Conservation (phyloP, 2,329 filamentous ascomycete genomes). For the Orbilia oligospora region DNA sequence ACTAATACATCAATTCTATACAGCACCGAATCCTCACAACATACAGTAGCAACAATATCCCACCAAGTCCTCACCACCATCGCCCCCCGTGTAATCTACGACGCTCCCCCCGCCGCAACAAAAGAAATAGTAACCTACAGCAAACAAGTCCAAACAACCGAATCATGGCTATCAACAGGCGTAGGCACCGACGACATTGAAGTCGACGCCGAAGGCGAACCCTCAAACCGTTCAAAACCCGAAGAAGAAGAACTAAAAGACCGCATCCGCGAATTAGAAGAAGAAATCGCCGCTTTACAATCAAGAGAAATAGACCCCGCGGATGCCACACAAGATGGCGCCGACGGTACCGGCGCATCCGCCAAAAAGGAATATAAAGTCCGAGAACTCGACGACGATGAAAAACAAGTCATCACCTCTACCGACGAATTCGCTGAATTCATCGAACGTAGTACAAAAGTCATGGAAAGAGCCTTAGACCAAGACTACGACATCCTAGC, state of each 20-base stretch:
- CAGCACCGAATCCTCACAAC: conserved; percentile 65
- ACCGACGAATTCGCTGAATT: conserved; percentile 96
- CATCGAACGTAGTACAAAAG: conserved; percentile 93
- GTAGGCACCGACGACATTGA: conserved; percentile 78
- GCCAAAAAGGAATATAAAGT: conserved; percentile 72
- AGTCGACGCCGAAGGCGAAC: conserved; percentile 70
- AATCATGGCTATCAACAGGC: conserved; percentile 77
- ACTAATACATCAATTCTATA: conserved; percentile 50
- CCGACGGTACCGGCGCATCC: background rate
- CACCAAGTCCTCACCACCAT: conserved; percentile 80
- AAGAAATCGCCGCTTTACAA: conserved; percentile 79
- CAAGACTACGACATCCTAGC: conserved; percentile 87
- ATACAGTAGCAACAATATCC: conserved; percentile 49
- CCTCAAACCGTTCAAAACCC: conserved; percentile 5
- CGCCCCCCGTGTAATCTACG: conserved; percentile 82
- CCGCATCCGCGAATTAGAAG: conserved; percentile 89
- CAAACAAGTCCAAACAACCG: conserved; percentile 93
- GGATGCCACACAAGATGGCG: conserved; percentile 25
- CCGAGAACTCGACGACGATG: conserved; percentile 84
- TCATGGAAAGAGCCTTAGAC: conserved; percentile 94
- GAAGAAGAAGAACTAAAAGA: conserved; percentile 87
- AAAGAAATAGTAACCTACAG: conserved; percentile 95
- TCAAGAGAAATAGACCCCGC: conserved; percentile 22
- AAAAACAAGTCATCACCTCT: conserved; percentile 88
- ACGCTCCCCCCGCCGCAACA: conserved; percentile 81